Evolutionary conservation across 2,329 filamentous ascomycete genomes (phyloP).

Genomic region (Aspergillus alliaceus): DNA sequence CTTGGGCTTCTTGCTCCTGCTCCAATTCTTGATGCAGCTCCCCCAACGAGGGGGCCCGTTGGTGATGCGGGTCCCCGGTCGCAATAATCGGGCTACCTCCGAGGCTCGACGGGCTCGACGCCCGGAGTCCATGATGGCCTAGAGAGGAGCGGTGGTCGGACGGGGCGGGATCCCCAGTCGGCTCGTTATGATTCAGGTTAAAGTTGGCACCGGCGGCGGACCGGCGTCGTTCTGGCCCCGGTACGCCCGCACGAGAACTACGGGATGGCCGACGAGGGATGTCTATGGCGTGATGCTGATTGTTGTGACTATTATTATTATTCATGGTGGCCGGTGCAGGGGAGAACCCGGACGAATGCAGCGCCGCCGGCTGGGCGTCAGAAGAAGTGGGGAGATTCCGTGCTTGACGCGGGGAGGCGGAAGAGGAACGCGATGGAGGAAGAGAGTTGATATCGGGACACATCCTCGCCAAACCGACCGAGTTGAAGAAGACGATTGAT

Average conservation of each 20-base stretch:
- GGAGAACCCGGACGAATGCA: slow-evolving; percentile 8
- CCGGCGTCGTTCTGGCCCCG: slow-evolving; percentile 45
- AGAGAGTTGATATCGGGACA: slow-evolving; percentile 74
- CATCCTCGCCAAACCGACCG: slow-evolving; percentile 46
- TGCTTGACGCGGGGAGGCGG: slow-evolving; percentile 37
- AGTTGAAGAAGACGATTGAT: not conserved
- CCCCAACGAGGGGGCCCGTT: slow-evolving; percentile 48
- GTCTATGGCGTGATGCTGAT: slow-evolving; percentile 76
- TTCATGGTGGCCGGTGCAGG: slow-evolving; percentile 13
- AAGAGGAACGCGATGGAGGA: slow-evolving; percentile 54
- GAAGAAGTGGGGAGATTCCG: slow-evolving; percentile 45
- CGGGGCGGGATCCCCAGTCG: slow-evolving; percentile 36
- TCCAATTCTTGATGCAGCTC: slow-evolving; percentile 53
- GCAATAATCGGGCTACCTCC: slow-evolving; percentile 43
- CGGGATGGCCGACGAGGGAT: slow-evolving; percentile 46
- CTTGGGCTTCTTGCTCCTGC: slow-evolving; percentile 53
- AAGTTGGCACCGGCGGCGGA: slow-evolving; percentile 42
- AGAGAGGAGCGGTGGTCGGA: slow-evolving; percentile 41
- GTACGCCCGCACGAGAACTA: slow-evolving; percentile 36
- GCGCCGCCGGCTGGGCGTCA: slow-evolving; percentile 59
- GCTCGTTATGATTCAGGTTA: slow-evolving; percentile 37
- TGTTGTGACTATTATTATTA: slow-evolving; percentile 41
- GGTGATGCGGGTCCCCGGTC: slow-evolving; percentile 49
- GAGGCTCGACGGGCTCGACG: slow-evolving; percentile 45
- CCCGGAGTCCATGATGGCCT: slow-evolving; percentile 39